Conservation (phyloP, 2,329 filamentous ascomycete genomes). For the Microdochium trichocladiopsis region DNA sequence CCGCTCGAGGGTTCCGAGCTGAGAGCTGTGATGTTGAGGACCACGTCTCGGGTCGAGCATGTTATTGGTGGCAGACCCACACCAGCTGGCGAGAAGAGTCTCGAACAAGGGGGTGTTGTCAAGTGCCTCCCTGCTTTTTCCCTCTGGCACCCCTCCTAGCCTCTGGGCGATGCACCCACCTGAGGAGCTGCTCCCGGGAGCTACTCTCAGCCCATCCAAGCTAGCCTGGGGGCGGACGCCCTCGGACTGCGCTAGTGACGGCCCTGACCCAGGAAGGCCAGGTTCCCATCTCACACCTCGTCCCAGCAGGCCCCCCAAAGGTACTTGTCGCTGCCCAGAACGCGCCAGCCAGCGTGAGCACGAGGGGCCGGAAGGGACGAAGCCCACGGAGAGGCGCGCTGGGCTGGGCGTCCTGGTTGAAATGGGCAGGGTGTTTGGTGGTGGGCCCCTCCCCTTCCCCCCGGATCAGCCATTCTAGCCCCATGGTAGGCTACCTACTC, state of each 20-base stretch:
- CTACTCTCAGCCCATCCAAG: slow-evolving; percentile 16
- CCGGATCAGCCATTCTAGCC: slow-evolving; percentile 11
- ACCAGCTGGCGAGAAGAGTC: background rate
- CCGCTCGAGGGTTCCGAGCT: background rate
- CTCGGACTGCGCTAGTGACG: slow-evolving; percentile 13
- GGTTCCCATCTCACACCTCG: slow-evolving; percentile 11
- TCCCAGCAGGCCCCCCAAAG: slow-evolving; percentile 6
- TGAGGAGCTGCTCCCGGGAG: background rate
- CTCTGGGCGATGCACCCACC: background rate
- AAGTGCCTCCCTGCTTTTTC: background rate
- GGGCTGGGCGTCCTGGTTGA: background rate
- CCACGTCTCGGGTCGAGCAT: background rate
- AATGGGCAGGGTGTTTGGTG: background rate
- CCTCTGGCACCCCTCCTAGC: background rate
- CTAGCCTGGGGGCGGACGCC: slow-evolving; percentile 12
- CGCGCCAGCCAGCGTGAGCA: background rate
- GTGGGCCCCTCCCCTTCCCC: slow-evolving; percentile 5
- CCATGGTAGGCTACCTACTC: slow-evolving; percentile 12
- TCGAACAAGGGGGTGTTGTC: background rate
- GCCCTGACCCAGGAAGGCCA: slow-evolving; percentile 13
- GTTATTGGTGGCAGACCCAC: background rate
- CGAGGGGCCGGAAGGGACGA: background rate
- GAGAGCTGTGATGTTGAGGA: background rate
- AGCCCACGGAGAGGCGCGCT: background rate
- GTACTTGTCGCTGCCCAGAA: background rate